phyloP scores from a whole-genome alignment of 371 early-diverging fungal genomes.

The Mitosporidium daphniae region DNA sequence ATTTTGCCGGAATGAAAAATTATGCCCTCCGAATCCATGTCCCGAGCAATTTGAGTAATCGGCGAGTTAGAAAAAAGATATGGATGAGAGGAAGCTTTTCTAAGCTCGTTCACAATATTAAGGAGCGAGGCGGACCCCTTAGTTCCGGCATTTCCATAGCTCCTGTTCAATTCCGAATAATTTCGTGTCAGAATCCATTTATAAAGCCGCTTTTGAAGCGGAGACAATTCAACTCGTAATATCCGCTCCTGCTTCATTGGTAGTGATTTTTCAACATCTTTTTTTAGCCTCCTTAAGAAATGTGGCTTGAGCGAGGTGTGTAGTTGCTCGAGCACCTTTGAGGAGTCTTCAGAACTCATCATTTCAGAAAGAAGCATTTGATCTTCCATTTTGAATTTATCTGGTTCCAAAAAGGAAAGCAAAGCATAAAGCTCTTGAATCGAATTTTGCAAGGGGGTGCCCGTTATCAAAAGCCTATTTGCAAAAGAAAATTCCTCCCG shows the following conservation, averaged over 20 bases:
- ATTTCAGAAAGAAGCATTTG: too few relatives aligned
- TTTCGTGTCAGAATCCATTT: slow-evolving; percentile 62
- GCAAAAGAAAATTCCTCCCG: slow-evolving; percentile 21
- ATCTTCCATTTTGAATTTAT: slow-evolving; percentile 20
- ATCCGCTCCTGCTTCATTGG: slow-evolving; percentile 72
- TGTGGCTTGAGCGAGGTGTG: slow-evolving; percentile 39
- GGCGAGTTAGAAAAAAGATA: too few relatives aligned
- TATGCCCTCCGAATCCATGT: slow-evolving; percentile 15
- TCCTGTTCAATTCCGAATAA: slow-evolving; percentile 36
- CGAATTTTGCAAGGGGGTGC: slow-evolving; percentile 54
- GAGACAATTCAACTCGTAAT: slow-evolving; percentile 53
- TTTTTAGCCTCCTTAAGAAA: slow-evolving; percentile 71
- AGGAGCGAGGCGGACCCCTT: slow-evolving; percentile 17
- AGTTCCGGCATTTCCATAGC: slow-evolving; percentile 13
- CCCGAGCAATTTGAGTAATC: slow-evolving; percentile 10
- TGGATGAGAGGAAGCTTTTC: slow-evolving; percentile 32
- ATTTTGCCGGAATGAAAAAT: slow-evolving; percentile 10
- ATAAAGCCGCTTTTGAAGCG: slow-evolving; percentile 50
- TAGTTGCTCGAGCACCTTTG: slow-evolving; percentile 16
- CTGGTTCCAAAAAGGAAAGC: slow-evolving; percentile 40
- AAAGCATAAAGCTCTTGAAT: slow-evolving; percentile 38
- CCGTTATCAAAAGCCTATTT: slow-evolving; percentile 42
- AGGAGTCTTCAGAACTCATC: too few relatives aligned
- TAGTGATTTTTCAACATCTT: slow-evolving; percentile 76
- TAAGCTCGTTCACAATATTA: slow-evolving; percentile 14